Conservation (phyloP, 1,284 basidiomycete species). For the Sanghuangporus sanghuang region DNA sequence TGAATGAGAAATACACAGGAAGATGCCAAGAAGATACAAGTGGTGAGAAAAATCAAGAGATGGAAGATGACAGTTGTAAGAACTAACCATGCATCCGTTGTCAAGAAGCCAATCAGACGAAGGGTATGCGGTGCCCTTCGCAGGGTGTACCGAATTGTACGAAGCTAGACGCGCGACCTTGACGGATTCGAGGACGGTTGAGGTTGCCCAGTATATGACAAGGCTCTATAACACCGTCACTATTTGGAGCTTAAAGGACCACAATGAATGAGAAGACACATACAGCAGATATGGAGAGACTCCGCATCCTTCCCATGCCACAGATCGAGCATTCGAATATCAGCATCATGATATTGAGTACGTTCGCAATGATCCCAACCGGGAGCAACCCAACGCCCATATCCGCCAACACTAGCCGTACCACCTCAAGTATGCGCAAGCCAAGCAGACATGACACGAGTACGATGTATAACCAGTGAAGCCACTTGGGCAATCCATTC, state of each 20-base stretch:
- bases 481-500: neutral
- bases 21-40: neutral
- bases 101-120: constrained; percentile 19
- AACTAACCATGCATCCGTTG: constrained; percentile 17
- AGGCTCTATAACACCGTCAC: constrained; percentile 6
- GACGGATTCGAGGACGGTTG: constrained; percentile 10
- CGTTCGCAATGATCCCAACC: constrained; percentile 2
- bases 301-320: constrained; percentile 6
- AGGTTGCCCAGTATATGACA: constrained; percentile 12
- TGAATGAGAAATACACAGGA: neutral
- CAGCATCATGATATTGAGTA: constrained; percentile 10
- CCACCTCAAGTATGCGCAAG: constrained; percentile 13
- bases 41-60: neutral
- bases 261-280: neutral
- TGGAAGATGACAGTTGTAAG: neutral
- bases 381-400: constrained; percentile 16
- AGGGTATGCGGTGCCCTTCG: constrained; percentile 17
- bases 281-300: constrained; percentile 6
- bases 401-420: constrained; percentile 6
- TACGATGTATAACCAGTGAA: constrained; percentile 9
- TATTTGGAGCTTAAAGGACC: neutral
- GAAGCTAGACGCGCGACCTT: constrained; percentile 13
- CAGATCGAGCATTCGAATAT: neutral
- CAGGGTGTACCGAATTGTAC: constrained; percentile 11
- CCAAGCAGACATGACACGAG: constrained; percentile 10